Percentiles rank a stretch among this genome's conserved stretches.
These are phyloP conservation scores for Metschnikowia peoriensis DNA, from an alignment of 805 yeast genomes.

Conservation along the genomic window DNA sequence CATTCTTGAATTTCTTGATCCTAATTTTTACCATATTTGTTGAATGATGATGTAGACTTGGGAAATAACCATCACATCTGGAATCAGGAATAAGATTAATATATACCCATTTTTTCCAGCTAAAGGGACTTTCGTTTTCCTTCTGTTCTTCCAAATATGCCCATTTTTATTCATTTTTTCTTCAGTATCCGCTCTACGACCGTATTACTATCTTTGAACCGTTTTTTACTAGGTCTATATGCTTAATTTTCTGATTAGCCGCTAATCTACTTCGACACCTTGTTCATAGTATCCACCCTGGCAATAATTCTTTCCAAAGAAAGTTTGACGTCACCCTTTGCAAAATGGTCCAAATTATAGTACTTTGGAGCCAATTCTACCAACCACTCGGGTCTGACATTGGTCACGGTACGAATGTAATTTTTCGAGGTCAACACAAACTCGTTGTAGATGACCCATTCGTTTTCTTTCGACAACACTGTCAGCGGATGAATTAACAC, in stretches of 20 bases:
- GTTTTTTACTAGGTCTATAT: neutral
- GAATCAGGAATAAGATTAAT: too few species aligned
- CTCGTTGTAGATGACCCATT: conserved; percentile 94
- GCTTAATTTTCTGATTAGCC: neutral
- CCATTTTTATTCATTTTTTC: too few species aligned
- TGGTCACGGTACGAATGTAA: conserved; percentile 91
- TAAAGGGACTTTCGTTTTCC: too few species aligned
- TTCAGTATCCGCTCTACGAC: too few species aligned
- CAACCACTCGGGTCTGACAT: conserved; percentile 89
- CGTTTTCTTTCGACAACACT: conserved; percentile 81
- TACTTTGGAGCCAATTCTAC: conserved; percentile 76
- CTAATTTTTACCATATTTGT: too few species aligned
- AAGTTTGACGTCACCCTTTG: conserved; percentile 68
- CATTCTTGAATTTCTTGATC: too few species aligned
- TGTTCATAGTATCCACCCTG: conserved; percentile 45
- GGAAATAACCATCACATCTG: too few species aligned
- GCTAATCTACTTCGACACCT: conserved; percentile 15
- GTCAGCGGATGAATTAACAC: conserved; percentile 93
- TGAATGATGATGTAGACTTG: too few species aligned
- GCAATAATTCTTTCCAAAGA: conserved; percentile 60
- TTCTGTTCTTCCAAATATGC: too few species aligned
- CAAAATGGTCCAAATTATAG: conserved; percentile 60
- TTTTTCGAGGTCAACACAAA: conserved; percentile 91
- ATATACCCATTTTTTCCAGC: too few species aligned
- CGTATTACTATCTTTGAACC: too few species aligned